Evolutionary conservation across 352 stramenopile species (phyloP).

Genomic region (Globisporangium middletonii): DNA sequence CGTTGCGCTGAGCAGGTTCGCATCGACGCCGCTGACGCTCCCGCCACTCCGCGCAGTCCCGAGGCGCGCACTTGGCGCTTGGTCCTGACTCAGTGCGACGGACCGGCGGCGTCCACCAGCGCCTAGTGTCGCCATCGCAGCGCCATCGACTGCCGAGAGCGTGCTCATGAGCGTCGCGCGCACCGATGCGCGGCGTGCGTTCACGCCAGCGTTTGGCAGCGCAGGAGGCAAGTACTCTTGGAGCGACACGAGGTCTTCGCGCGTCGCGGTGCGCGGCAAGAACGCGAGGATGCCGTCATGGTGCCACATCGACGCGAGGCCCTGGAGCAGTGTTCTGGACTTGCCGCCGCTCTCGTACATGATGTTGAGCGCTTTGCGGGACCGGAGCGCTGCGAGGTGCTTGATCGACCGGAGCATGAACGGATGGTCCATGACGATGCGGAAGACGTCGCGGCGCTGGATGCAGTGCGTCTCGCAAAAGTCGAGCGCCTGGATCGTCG

Average conservation of each 20-base stretch:
- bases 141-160: neutral
- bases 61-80: neutral
- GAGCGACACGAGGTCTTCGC: slow-evolving; percentile 33
- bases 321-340: slow-evolving; percentile 54
- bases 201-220: neutral
- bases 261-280: slow-evolving; percentile 23
- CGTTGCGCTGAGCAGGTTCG: neutral
- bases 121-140: neutral
- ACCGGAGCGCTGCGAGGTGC: slow-evolving; percentile 41
- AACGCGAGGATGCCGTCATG: slow-evolving; percentile 43
- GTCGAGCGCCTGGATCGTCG: slow-evolving; percentile 71
- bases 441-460: slow-evolving; percentile 39
- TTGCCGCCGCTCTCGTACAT: slow-evolving; percentile 54
- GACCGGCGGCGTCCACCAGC: neutral
- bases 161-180: slow-evolving; percentile 7
- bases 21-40: neutral
- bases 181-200: slow-evolving; percentile 5
- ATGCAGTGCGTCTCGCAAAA: slow-evolving; percentile 78
- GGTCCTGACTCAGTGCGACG: neutral
- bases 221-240: slow-evolving; percentile 28
- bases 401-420: slow-evolving; percentile 56
- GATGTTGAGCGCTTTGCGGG: slow-evolving; percentile 47
- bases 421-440: slow-evolving; percentile 40
- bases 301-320: slow-evolving; percentile 55
- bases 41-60: neutral